phyloP scores from a whole-genome alignment of 805 yeast species.

The Brettanomyces custersianus region DNA sequence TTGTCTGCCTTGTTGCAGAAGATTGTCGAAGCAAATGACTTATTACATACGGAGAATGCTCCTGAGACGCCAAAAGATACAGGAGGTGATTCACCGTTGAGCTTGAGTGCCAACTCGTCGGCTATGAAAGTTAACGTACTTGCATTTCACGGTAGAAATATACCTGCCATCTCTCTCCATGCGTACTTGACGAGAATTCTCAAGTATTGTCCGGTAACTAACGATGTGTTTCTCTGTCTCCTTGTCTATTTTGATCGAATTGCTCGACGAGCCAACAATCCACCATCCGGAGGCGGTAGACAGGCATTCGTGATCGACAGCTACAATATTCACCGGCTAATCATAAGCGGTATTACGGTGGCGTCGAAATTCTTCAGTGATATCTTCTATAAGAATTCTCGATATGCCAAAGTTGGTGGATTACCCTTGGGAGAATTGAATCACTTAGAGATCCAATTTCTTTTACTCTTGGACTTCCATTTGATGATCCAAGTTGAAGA shows the following conservation, averaged over 20 bases:
- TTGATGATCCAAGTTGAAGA: constrained; percentile 86
- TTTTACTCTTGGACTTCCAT: constrained; percentile 76
- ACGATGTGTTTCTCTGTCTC: constrained; percentile 85
- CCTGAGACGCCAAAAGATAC: constrained; percentile 17
- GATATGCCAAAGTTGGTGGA: constrained; percentile 95
- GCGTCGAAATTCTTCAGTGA: constrained; percentile 92
- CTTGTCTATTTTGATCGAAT: constrained; percentile 92
- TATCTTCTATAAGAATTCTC: constrained; percentile 85
- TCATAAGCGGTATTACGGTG: constrained; percentile 91
- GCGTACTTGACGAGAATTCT: constrained; percentile 85
- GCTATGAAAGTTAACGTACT: constrained; percentile 60
- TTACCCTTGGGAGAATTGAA: constrained; percentile 88
- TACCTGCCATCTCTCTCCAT: constrained; percentile 89
- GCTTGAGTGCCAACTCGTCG: constrained; percentile 23
- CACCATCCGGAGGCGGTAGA: not conserved
- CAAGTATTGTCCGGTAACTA: constrained; percentile 97
- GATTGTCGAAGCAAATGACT: constrained; percentile 85
- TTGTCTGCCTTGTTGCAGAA: constrained; percentile 75
- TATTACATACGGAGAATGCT: constrained; percentile 59
- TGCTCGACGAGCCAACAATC: constrained; percentile 64
- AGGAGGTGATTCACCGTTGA: constrained; percentile 5
- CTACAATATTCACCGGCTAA: constrained; percentile 87
- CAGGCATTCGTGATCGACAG: constrained; percentile 79
- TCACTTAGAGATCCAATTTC: constrained; percentile 83
- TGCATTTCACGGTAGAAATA: constrained; percentile 92